Percentiles rank a stretch among this genome's conserved stretches.
Evolutionary conservation across 805 yeast species (phyloP).

Genomic region (Yarrowia keelungensis): DNA sequence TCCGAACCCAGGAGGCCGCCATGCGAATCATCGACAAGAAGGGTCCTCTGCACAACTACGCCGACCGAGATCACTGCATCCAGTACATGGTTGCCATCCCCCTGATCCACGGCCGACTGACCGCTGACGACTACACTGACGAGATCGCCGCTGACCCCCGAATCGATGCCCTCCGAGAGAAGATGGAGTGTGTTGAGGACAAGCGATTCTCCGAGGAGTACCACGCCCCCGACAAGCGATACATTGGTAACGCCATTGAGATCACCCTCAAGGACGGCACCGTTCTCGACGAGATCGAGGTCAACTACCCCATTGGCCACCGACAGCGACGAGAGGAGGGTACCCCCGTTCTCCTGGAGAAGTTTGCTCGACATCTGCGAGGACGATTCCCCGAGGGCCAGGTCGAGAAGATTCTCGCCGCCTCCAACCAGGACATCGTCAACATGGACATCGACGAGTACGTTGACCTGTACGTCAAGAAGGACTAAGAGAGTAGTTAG

Average conservation of each 20-base stretch:
- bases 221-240: slow-evolving; percentile 64
- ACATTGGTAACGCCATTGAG: slow-evolving; percentile 61
- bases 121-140: slow-evolving; percentile 66
- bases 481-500: slow-evolving; percentile 38
- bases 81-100: slow-evolving; percentile 70
- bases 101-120: slow-evolving; percentile 60
- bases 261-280: slow-evolving; percentile 63
- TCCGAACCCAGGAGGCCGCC: slow-evolving; percentile 68
- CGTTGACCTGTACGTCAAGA: slow-evolving; percentile 54
- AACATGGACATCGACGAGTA: slow-evolving; percentile 58
- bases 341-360: slow-evolving; percentile 59
- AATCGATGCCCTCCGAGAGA: slow-evolving; percentile 59
- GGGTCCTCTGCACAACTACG: slow-evolving; percentile 67
- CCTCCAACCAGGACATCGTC: slow-evolving; percentile 46
- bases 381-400: slow-evolving; percentile 55
- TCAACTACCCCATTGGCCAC: slow-evolving; percentile 67
- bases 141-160: slow-evolving; percentile 59
- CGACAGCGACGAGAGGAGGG: slow-evolving; percentile 66
- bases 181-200: slow-evolving; percentile 63
- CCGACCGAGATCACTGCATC: slow-evolving; percentile 70
- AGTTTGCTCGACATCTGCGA: slow-evolving; percentile 60
- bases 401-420: slow-evolving; percentile 53
- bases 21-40: slow-evolving; percentile 64
- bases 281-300: slow-evolving; percentile 58
- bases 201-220: slow-evolving; percentile 58